phyloP scores from a whole-genome alignment of 108 stramenopile species.

The Fragilaria crotonensis region DNA sequence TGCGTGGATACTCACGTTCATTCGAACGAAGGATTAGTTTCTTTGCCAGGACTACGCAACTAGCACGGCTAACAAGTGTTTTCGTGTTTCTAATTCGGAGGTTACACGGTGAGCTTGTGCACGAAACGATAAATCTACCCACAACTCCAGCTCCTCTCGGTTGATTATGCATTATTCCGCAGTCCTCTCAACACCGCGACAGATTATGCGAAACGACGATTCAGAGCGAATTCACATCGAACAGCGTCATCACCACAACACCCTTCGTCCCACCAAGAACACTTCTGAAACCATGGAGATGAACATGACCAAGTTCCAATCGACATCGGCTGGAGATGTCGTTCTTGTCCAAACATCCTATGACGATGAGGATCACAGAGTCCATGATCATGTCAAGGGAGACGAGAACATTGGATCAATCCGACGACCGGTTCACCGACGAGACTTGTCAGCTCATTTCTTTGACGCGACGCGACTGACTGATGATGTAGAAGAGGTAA shows the following conservation, averaged over 20 bases:
- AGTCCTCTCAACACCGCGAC: background rate
- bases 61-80: no score
- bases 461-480: slow-evolving; percentile 31
- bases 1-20: background rate
- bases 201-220: background rate
- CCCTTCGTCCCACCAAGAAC: background rate
- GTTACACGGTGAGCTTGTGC: background rate
- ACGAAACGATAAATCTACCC: background rate
- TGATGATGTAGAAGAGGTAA: background rate
- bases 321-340: background rate
- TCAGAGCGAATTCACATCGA: background rate
- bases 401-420: slow-evolving; percentile 11
- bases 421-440: slow-evolving; percentile 6
- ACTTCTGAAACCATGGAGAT: background rate
- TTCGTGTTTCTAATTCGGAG: background rate
- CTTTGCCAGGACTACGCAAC: no score
- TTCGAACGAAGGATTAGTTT: background rate
- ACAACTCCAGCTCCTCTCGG: background rate
- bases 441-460: slow-evolving; percentile 47
- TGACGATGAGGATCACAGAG: slow-evolving; percentile 20
- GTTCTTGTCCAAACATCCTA: slow-evolving; percentile 27
- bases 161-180: background rate
- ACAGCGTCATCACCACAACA: background rate
- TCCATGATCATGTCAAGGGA: slow-evolving; percentile 1
- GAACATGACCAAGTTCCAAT: background rate